Base-by-base conservation (phyloP, 1,139 yeast species). In the Spathaspora sp. region DNA sequence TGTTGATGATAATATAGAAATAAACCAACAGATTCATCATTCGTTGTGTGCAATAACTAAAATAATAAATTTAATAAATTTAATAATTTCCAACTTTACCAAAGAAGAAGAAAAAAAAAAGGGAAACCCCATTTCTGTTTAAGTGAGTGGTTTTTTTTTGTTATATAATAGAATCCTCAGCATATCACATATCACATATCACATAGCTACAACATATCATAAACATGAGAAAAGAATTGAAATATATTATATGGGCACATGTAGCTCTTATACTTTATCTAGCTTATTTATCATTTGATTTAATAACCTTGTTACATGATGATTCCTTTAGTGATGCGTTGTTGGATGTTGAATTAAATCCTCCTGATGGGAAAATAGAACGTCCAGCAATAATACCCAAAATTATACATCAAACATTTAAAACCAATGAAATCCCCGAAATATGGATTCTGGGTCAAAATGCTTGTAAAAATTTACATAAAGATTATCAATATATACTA, bases 371-470 rank as follows among this genome's bases (percentile, higher is more conserved):
- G 11, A 58, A 57, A 16, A 60, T 72, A 27, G 68, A 68, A 29
- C 68, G 68, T 52, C 81, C 81, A 10, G 72, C 74, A 49, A 60
- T 84, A 42, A 88, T 90, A 43, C 98, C 98, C 36, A 88, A 86
- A 60, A 89, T 90, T 61, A 89, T 90, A 47, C 98, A 90, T 63
- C 98, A 90, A 66, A 90, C 97, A 13, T 90, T 90, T 68, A 90
- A 89, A 64, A 85, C 87, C 24, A 78, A 70, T 17, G 78, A 82
- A 23, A 80, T 90, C 24, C 98, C 97, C 2, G 89, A 82, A 41
- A 72, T 80, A 47, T 90, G 98, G 98, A 69, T 70, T 54, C 77
- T 77, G 2, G 90, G 96, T 20, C 96, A 88, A 61, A 77, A 81
- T 59, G 80, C 81, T 18, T 89, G 96, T 63, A 76, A 81, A 44